Conservation (phyloP, 495 filamentous ascomycete genomes). For the Cercophora sp. region DNA sequence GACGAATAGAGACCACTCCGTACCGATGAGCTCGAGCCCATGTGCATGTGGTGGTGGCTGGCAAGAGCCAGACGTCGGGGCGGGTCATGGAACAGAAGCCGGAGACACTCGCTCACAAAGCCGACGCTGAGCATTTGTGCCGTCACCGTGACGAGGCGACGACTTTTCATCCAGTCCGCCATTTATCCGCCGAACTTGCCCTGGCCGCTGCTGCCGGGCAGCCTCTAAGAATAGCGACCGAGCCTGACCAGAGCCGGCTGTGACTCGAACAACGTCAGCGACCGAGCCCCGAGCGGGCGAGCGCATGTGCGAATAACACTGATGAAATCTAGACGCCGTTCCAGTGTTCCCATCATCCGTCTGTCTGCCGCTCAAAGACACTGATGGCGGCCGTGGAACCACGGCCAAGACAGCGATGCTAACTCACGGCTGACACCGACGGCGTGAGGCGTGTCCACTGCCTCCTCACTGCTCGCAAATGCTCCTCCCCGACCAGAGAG, state of each 20-base stretch:
- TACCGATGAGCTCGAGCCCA: constrained; percentile 7
- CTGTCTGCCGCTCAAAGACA: background rate
- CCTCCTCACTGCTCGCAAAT: background rate
- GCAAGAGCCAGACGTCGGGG: constrained; percentile 5
- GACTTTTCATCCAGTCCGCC: constrained; percentile 1
- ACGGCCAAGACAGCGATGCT: background rate
- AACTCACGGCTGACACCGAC: too few species aligned
- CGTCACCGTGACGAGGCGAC: constrained; percentile 1
- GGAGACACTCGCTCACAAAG: constrained; percentile 1
- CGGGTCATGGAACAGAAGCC: constrained; percentile 5
- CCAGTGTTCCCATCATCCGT: background rate
- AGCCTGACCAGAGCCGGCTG: constrained; percentile 7
- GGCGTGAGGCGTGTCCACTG: too few species aligned
- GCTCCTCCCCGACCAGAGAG: background rate
- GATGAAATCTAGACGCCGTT: background rate
- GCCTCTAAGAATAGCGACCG: constrained; percentile 19
- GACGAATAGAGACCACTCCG: background rate
- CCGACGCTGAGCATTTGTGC: constrained; percentile 6
- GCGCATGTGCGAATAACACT: background rate
- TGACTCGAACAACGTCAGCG: constrained; percentile 4
- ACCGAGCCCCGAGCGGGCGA: background rate
- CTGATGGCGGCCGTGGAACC: background rate
- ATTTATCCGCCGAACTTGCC: constrained; percentile 20
- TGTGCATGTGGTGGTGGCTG: background rate
- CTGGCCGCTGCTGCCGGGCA: constrained; percentile 14